A percentile compares a stretch with the other conserved stretches of the same genome.
phyloP scores from a whole-genome alignment of 2,329 filamentous ascomycete species.

The Trichothecium roseum region DNA sequence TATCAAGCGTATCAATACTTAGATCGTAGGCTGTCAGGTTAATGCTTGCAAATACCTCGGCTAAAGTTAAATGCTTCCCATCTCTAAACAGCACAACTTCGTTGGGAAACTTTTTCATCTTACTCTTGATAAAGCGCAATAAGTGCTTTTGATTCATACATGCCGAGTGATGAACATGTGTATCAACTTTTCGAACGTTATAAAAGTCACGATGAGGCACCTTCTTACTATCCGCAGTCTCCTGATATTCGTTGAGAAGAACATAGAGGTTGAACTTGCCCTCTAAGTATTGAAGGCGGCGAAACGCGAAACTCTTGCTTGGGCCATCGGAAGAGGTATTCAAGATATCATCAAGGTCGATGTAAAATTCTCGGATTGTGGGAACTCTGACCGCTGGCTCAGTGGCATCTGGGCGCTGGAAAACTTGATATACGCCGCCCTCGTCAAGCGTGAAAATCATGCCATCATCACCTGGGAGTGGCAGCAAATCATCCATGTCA shows the following conservation, averaged over 20 bases:
- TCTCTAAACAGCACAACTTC: conserved; percentile 90
- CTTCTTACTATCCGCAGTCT: conserved; percentile 94
- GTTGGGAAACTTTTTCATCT: conserved; percentile 97
- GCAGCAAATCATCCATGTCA: conserved; percentile 64
- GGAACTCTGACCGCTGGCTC: conserved; percentile 75
- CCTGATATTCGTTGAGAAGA: conserved; percentile 92
- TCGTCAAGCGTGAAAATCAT: conserved; percentile 73
- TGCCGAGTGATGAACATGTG: conserved; percentile 96
- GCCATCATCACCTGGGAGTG: conserved; percentile 59
- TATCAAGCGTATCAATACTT: conserved; percentile 96
- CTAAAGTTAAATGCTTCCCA: conserved; percentile 80
- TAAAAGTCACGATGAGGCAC: conserved; percentile 98
- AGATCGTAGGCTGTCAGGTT: conserved; percentile 95
- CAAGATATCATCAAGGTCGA: conserved; percentile 80
- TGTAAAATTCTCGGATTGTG: conserved; percentile 88
- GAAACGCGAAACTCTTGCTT: conserved; percentile 93
- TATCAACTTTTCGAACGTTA: conserved; percentile 97
- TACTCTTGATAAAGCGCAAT: conserved; percentile 96
- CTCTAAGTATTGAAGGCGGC: conserved; percentile 87
- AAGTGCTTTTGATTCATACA: conserved; percentile 99
- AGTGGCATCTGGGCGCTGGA: conserved; percentile 54
- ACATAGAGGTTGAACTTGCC: conserved; percentile 94
- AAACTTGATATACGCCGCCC: conserved; percentile 87
- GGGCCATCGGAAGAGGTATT: conserved; percentile 90
- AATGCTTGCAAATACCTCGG: conserved; percentile 94